Conservation (phyloP, 345 rosid species). For the Gynandropsis gynandra region DNA sequence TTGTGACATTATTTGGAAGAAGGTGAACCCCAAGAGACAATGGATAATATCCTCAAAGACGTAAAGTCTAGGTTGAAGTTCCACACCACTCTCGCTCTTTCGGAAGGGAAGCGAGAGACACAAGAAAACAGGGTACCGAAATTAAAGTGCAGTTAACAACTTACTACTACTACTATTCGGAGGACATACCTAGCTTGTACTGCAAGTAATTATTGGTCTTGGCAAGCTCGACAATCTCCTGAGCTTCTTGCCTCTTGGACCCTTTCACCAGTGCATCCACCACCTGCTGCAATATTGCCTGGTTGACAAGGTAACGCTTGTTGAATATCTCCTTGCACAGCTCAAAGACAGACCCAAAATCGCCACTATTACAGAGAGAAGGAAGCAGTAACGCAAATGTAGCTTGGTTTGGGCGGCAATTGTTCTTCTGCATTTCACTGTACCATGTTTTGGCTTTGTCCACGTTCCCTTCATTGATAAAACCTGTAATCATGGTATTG, state of each 20-base stretch:
- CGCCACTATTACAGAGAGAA: slow-evolving; percentile 45
- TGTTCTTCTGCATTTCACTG: slow-evolving; percentile 32
- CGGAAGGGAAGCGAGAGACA: slow-evolving; percentile 8
- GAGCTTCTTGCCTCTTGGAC: slow-evolving; percentile 44
- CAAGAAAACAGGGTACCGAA: slow-evolving; percentile 7
- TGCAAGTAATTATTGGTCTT: slow-evolving; percentile 26
- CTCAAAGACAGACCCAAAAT: slow-evolving; percentile 40
- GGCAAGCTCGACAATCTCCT: slow-evolving; percentile 42
- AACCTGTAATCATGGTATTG: slow-evolving; percentile 54
- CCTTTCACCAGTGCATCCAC: slow-evolving; percentile 44
- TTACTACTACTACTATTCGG: slow-evolving; percentile 23
- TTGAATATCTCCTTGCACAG: slow-evolving; percentile 35
- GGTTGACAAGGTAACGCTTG: slow-evolving; percentile 21
- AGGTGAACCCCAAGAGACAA: too few species aligned
- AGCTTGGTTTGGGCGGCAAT: slow-evolving; percentile 20
- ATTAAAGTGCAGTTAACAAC: slow-evolving; percentile 4
- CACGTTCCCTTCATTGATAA: slow-evolving; percentile 32
- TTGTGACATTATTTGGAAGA: too few species aligned
- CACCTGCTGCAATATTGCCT: slow-evolving; percentile 35
- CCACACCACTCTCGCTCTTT: too few species aligned
- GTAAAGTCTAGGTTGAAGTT: too few species aligned
- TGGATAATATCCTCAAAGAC: too few species aligned
- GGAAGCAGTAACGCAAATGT: slow-evolving; percentile 37
- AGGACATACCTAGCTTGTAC: slow-evolving; percentile 30
- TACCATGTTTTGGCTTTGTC: slow-evolving; percentile 48